Base-by-base conservation (phyloP, 768 basidiomycete genomes). In the Kwoniella heveanensis region DNA sequence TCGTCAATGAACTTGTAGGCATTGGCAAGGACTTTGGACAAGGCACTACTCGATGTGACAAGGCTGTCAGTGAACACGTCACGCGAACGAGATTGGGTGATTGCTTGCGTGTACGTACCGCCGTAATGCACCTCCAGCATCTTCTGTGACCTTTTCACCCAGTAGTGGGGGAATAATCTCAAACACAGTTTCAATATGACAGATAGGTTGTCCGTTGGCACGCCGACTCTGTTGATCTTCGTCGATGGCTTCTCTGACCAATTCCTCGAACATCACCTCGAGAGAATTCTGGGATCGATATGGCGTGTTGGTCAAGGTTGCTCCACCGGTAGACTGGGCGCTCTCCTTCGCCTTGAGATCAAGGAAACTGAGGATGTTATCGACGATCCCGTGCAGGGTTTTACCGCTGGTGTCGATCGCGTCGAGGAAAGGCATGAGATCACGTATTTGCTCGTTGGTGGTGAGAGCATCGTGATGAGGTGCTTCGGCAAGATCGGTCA, bases 301-400 rank as follows among this genome's bases (percentile, higher is more conserved):
- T 0, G 54, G 62, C 27, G 51, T 19, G 2, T 54, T 64, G 22
- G 54, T 26, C 49, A 59, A 55, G 26, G 39, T 60, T 15, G 19
- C 53, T 17, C 57, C 53, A 21, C 56, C 22, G 17, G 57, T 24
- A 7, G 60, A 44, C 6, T 52, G 27, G 36, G 60, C 30, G 54
- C 53, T 39, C n/a, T 75, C 76, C 46, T 65, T 64, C 8, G 29
- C 58, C 50, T 69, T 70, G 8, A 77, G 56, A 39, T 77, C 75
- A 12, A 78, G 67, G 63, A 76, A 78, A 10, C 68, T 74, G n/a
- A 79, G 65, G 57, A 79, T 77, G 49, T 79, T 79, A 55, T 75
- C 74, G 55, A 77, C 74, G 25, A 79, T 77, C 7, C 72, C 72
- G 27, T 79, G 73, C 21, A 79, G 65, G 0, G 69, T 72, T 19